phyloP scores from a whole-genome alignment of 106 monocot species.

The Dendrobium huoshanense region DNA sequence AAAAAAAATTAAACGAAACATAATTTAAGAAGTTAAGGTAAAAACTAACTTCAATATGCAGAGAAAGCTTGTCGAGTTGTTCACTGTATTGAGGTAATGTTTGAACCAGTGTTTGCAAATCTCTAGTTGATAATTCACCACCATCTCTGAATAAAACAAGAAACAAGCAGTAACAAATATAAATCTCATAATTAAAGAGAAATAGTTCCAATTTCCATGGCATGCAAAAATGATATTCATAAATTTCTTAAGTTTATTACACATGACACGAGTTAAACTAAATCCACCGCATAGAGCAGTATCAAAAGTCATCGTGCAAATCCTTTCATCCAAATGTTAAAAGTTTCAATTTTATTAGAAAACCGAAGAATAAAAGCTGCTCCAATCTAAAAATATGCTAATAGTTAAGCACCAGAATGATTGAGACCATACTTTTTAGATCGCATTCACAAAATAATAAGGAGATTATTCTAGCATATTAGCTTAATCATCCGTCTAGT shows the following conservation, averaged over 20 bases:
- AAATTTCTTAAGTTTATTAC: not conserved
- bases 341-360: not conserved
- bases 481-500: not conserved
- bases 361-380: not conserved
- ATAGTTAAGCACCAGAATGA: not conserved
- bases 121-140: slow-evolving; percentile 16
- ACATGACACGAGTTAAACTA: not conserved
- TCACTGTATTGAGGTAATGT: slow-evolving; percentile 13
- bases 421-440: not conserved
- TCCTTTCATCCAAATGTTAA: not conserved
- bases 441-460: not conserved
- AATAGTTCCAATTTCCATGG: not conserved
- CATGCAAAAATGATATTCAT: not conserved
- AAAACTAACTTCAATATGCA: slow-evolving; percentile 13
- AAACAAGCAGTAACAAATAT: not conserved
- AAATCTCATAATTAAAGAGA: not conserved
- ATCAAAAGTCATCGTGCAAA: not conserved
- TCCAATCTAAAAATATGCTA: not conserved
- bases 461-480: not conserved
- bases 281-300: not conserved
- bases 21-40: not conserved
- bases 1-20: not conserved
- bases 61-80: slow-evolving; percentile 13
- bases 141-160: slow-evolving; percentile 4
- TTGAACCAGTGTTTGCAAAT: slow-evolving; percentile 23